Percentiles rank a stretch among this genome's conserved stretches.
These are phyloP conservation scores for Globisporangium paroecandrum DNA, from an alignment of 352 stramenopile genomes.

Conservation along the genomic window DNA sequence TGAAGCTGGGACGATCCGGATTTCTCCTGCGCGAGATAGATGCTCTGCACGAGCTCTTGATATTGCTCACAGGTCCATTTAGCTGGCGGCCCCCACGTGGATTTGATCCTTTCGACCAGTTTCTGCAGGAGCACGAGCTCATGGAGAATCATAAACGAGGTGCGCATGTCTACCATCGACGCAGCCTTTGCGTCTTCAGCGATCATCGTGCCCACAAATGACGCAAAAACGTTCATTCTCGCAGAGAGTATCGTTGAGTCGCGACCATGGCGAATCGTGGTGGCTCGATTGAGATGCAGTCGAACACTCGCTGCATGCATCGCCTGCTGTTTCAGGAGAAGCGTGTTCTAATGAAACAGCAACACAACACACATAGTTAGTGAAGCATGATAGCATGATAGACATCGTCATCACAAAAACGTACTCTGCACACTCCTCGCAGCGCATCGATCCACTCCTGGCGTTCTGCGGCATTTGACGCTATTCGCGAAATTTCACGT, in stretches of 20 bases:
- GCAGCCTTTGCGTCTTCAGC: slow-evolving; percentile 12
- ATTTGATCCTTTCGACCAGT: slow-evolving; percentile 41
- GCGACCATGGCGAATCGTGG: slow-evolving; percentile 27
- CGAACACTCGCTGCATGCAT: slow-evolving; percentile 19
- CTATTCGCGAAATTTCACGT: slow-evolving; percentile 24
- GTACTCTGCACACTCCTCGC: slow-evolving; percentile 45
- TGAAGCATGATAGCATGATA: background rate
- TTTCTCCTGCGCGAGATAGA: slow-evolving; percentile 52
- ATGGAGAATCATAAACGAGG: slow-evolving; percentile 69
- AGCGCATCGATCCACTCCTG: slow-evolving; percentile 64
- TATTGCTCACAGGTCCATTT: slow-evolving; percentile 57
- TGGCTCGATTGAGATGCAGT: slow-evolving; percentile 17
- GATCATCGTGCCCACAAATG: slow-evolving; percentile 13
- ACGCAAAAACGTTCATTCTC: background rate
- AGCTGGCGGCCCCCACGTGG: slow-evolving; percentile 40
- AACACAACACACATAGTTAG: background rate
- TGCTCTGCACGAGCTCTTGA: slow-evolving; percentile 55
- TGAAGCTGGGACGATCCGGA: slow-evolving; percentile 30
- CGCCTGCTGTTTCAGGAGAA: slow-evolving; percentile 21
- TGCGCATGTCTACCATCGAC: slow-evolving; percentile 37
- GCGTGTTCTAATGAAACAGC: slow-evolving; percentile 9
- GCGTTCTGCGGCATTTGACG: slow-evolving; percentile 37
- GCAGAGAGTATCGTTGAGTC: slow-evolving; percentile 29
- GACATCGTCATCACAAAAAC: background rate
- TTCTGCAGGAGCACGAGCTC: slow-evolving; percentile 63